Evolutionary conservation across 805 yeast species (phyloP).

Genomic region (Barnettozyma sucrosica): DNA sequence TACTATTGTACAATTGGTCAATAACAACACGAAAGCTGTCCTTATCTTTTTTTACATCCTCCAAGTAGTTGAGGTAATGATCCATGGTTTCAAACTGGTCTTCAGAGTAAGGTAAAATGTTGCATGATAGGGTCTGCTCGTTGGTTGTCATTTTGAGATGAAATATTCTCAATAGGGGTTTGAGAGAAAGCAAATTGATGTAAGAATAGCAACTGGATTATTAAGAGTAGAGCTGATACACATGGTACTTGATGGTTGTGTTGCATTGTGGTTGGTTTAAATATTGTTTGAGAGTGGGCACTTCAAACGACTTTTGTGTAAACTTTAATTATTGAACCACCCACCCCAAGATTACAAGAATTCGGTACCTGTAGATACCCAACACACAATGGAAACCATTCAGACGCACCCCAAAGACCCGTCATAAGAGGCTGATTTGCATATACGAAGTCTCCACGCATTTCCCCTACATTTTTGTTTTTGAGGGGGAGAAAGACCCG

Average conservation of each 20-base stretch:
- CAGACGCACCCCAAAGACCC: no score
- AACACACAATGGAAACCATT: no score
- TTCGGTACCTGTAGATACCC: no score
- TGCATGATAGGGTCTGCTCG: background rate
- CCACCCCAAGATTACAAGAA: background rate
- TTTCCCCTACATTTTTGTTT: no score
- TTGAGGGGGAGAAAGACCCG: no score
- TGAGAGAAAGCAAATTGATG: background rate
- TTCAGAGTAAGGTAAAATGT: background rate
- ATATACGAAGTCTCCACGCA: no score
- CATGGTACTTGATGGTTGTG: background rate
- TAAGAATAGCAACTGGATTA: background rate
- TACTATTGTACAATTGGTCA: slow-evolving; percentile 1
- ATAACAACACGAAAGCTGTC: background rate
- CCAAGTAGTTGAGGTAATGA: slow-evolving; percentile 3
- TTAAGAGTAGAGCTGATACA: no score
- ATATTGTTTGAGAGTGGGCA: background rate
- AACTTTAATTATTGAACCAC: background rate
- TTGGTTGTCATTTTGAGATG: background rate
- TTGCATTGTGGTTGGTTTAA: background rate
- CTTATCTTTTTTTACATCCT: slow-evolving; percentile 1
- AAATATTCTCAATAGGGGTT: background rate
- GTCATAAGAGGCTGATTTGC: no score
- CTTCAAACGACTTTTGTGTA: background rate
- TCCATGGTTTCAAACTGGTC: background rate